Base-by-base conservation (phyloP, 2,329 filamentous ascomycete genomes). In the Colletotrichum acutatum region DNA sequence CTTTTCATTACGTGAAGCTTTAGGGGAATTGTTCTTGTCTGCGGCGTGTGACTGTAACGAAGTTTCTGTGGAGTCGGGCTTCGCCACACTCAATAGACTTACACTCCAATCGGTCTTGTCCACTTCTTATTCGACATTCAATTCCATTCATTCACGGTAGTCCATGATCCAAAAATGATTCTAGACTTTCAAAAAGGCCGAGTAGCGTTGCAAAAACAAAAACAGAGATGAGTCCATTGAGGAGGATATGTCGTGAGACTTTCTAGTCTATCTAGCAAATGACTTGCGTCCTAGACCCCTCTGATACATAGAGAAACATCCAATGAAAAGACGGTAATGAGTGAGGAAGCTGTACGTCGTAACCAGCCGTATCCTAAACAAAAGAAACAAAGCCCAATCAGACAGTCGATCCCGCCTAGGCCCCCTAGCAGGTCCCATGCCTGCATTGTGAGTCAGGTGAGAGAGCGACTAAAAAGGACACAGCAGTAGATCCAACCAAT, bases 191-290 rank as follows among this genome's bases (percentile, higher is more conserved):
- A 49, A n/a, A n/a, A n/a, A 49, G 19, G 42, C 19, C 5, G 42
- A n/a, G 42, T 49, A 49, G 26, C n/a, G 8, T 34, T 11, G 22
- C 8, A 34, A 24, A 22, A 37, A 7, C 30, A 6, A 64, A n/a
- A 37, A 26, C 5, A 32, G 22, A 52, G 14, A 26, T 54, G 37
- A 64, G 14, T 64, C 46, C 16, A 8, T 37, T 53, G 28, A 22
- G 30, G 22, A 64, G 30, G 14, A 64, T 8, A 14, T 4, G 22
- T 64, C 30, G n/a, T 64, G 49, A n/a, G n/a, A 64, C 46, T 53
- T 53, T 37, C 46, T 64, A 64, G 14, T 64, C 61, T 64, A 64
- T 54, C 61, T 24, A 54, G 22, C 16, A 54, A 64, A 37, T 32
- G 12, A 54, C n/a, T 9, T 28, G 28, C n/a, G 46, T 16, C 30